phyloP scores from a whole-genome alignment of 192 early-diverging fungal species.

The Coemansia guatemalensis region DNA sequence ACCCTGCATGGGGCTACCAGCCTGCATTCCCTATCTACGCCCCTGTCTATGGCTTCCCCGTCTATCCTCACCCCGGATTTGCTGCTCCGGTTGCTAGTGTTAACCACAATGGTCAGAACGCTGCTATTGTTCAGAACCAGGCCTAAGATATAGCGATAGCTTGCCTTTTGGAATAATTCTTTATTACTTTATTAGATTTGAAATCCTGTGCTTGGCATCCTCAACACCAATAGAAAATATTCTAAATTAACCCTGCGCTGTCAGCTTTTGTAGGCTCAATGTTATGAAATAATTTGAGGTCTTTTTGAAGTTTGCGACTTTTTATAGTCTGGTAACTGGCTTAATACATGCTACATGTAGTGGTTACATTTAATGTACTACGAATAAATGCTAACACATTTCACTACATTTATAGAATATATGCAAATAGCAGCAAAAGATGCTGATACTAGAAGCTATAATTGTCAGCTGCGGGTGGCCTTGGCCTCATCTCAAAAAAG shows the following conservation, averaged over 20 bases:
- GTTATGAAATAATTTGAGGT: not conserved
- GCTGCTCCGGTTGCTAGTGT: constrained; percentile 2
- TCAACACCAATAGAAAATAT: constrained; percentile 2
- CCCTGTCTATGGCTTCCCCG: constrained; percentile 10
- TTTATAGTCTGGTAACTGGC: not conserved
- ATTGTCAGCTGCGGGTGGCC: not conserved
- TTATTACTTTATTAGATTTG: not conserved
- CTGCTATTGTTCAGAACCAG: constrained; percentile 51
- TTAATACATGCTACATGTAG: not conserved
- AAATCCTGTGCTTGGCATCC: not conserved
- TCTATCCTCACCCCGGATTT: constrained; percentile 13
- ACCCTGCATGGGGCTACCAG: constrained; percentile 12
- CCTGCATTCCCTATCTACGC: constrained; percentile 3
- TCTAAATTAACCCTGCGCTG: not conserved
- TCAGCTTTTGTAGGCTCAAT: not conserved
- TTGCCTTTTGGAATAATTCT: not conserved
- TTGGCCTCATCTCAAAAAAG: not conserved
- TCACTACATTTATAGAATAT: too few relatives aligned
- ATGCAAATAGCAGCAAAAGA: not conserved
- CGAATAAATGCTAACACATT: too few relatives aligned
- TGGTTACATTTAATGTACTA: not conserved
- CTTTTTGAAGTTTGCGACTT: too few relatives aligned
- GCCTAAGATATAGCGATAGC: constrained; percentile 12
- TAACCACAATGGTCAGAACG: constrained; percentile 46
- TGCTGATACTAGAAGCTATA: not conserved